Evolutionary conservation across 805 yeast genomes (phyloP), one percentile per base, ranked within the genome.

Genomic region (Lipomyces starkeyi): DNA sequence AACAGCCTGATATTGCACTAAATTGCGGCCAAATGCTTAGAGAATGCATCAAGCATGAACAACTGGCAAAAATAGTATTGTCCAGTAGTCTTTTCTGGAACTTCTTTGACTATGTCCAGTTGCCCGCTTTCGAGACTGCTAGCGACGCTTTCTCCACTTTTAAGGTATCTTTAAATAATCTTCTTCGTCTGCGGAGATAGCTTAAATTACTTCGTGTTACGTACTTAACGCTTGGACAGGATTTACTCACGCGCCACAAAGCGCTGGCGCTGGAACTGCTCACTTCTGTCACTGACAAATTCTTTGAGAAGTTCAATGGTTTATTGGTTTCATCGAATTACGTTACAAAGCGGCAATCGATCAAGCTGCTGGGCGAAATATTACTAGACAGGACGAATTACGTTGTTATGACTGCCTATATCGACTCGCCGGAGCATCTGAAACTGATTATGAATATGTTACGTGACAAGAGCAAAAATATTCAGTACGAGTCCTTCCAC

Each of bases 331-430:
- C 91, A 58, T 86, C 87, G 17, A 93, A 91, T 78, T 95, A 95
- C 78, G 98, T 95, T 37, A 92, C 97, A 2, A 92, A 93, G 76
- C 86, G 99, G 71, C 98, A 94, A 79, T 88, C 96, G 43, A 86
- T 93, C 43, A 90, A 80, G 74, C 80, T 95, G 40, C 82, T 93
- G 67, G 85, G 90, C 17, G 89, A 88, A 62, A 81, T 95, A 70
- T 87, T 95, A 2, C 81, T 91, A 68, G 86, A 87, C 65, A 85
- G 92, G 71, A 83, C 88, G 40, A 91, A 93, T 79, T 90, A 87
- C 75, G 81, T 79, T 61, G 85, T 91, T 71, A 88, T 94, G 88
- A 85, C 89, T 34, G 81, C 83, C 54, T 95, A 93, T 77, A 91
- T 93, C 69, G 89, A 87, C 74, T 88, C 89, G 63, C 87, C 95